Conservation (phyloP, 129 eudicot species). For the Mikania micrantha region DNA sequence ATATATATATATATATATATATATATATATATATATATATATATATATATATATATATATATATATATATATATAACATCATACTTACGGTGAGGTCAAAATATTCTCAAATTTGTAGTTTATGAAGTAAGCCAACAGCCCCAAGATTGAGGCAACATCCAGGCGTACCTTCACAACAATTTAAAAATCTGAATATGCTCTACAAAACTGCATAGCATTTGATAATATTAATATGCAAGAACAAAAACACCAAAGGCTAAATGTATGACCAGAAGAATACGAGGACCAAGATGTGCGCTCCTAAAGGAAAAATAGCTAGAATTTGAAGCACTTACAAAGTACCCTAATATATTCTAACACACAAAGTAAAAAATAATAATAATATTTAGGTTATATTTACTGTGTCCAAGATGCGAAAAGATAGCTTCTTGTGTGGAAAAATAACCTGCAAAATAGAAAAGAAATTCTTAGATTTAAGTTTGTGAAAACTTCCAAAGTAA, state of each 20-base stretch:
- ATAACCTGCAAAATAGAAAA: constrained; percentile 58
- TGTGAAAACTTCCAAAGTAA: not conserved
- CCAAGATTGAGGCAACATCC: constrained; percentile 81
- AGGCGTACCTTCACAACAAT: constrained; percentile 74
- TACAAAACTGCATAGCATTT: not conserved
- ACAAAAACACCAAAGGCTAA: too few relatives aligned
- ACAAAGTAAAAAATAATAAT: not conserved
- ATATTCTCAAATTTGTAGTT: constrained; percentile 89
- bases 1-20: too few relatives aligned
- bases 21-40: too few relatives aligned
- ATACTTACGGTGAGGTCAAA: constrained; percentile 77
- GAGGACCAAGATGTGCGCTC: too few relatives aligned
- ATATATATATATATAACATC: too few relatives aligned
- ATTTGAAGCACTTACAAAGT: too few relatives aligned
- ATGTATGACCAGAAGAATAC: too few relatives aligned
- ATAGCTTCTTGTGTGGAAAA: constrained; percentile 94
- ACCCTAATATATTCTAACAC: too few relatives aligned
- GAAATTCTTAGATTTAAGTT: not conserved
- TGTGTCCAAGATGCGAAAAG: constrained; percentile 97
- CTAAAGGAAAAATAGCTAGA: too few relatives aligned
- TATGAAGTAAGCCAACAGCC: constrained; percentile 84
- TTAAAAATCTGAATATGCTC: not conserved
- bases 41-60: too few relatives aligned
- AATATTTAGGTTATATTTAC: constrained; percentile 35
- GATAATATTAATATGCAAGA: not conserved